Base-by-base conservation (phyloP, 2,329 filamentous ascomycete genomes). In the Alternaria brassicae region DNA sequence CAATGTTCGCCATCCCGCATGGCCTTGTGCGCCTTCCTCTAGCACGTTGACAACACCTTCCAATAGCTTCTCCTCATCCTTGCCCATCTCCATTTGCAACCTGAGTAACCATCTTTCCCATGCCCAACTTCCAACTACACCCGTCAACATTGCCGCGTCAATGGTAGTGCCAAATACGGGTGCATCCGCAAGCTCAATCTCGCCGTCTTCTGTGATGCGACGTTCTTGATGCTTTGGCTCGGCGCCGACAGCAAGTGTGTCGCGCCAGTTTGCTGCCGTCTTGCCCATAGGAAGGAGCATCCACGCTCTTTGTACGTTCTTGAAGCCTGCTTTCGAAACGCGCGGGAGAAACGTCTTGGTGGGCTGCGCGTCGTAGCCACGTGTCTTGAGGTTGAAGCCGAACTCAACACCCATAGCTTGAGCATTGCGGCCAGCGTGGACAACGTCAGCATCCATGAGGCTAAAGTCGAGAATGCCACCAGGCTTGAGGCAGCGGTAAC, bases 71-170 rank as follows among this genome's bases (percentile, higher is more conserved):
- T 79, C 77, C 57, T 83, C 81, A 32, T 83, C 82, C 73, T 92
- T 89, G 25, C 91, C 90, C 73, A 92, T 95, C 82, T 97, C 93
- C 80, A 89, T 86, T 80, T 95, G 91, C 71, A 94, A 85, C 72
- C 92, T 91, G 67, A 97, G 81, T 77, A 98, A 86, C 95, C 95
- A 99, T 76, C 92, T 91, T 84, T 99, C 95, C 94, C 93, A 99
- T 76, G 89, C 89, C 89, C 93, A 95, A 25, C 90, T 89, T 4
- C 92, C 95, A 1, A 94, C 87, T 39, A 98, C 81, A 19, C 93
- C 93, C 12, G 91, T 90, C 65, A 97, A 83, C 68, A 86, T 88
- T 2, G 91, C 91, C 13, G 89, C 86, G 72, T 88, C 86, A 49
- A 88, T 86, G 0, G 90, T 92, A 4, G 74, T 75, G 25, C 77